These are phyloP conservation scores for Pinus taeda DNA, from an alignment of 75 land plant genomes.

Conservation along the genomic window DNA sequence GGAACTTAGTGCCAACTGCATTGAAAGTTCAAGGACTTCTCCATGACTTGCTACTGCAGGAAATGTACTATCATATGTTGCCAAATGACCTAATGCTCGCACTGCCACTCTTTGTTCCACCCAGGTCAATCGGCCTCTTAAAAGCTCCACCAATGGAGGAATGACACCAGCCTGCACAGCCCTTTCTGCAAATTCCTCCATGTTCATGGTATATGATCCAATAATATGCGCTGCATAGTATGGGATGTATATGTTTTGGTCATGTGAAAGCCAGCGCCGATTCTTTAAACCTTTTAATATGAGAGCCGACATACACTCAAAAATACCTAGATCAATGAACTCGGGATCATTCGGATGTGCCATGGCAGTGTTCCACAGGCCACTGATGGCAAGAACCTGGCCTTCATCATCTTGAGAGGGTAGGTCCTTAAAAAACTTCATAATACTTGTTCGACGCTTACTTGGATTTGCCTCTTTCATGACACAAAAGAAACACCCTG, in stretches of 20 bases:
- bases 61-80: slow-evolving; percentile 91
- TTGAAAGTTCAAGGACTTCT: slow-evolving; percentile 88
- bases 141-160: slow-evolving; percentile 87
- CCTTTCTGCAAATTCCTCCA: slow-evolving; percentile 96
- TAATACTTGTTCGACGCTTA: slow-evolving; percentile 85
- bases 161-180: slow-evolving; percentile 92
- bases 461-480: slow-evolving; percentile 92
- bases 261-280: slow-evolving; percentile 89
- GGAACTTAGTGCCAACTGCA: slow-evolving; percentile 83
- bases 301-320: slow-evolving; percentile 90
- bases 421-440: slow-evolving; percentile 91
- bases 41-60: slow-evolving; percentile 74
- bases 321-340: slow-evolving; percentile 48
- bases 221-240: slow-evolving; percentile 99
- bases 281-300: slow-evolving; percentile 94
- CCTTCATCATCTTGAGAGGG: slow-evolving; percentile 96
- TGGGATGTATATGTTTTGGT: slow-evolving; percentile 97
- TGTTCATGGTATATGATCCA: slow-evolving; percentile 98
- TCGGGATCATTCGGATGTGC: slow-evolving; percentile 97
- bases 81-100: slow-evolving; percentile 91
- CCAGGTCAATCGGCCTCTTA: slow-evolving; percentile 95
- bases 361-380: slow-evolving; percentile 99
- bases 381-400: slow-evolving; percentile 97
- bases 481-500: slow-evolving; percentile 98
- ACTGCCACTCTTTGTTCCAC: slow-evolving; percentile 98